Base-by-base conservation (phyloP, 768 basidiomycete species). In the Tephrocybe sp. region DNA sequence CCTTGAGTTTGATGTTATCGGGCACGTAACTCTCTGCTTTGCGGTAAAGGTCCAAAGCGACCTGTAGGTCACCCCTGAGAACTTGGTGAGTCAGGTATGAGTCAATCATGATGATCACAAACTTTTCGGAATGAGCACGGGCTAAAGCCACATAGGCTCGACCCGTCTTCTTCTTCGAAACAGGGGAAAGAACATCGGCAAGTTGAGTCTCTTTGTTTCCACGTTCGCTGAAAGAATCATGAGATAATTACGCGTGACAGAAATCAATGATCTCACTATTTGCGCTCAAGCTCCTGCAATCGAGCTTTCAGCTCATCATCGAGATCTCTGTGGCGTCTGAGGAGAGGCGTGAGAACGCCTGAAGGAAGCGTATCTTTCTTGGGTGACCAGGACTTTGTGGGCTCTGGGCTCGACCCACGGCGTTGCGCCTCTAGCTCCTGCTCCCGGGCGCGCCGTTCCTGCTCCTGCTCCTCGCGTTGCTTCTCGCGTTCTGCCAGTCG, bases 141-240 rank as follows among this genome's bases (percentile, higher is more conserved):
- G 91, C 91, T 20, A 91, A 80, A 19, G 87, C 82, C n/a, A 92
- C 87, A 60, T 90, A 90, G 1, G 89, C 89, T 14, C 87, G 75
- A 2, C 89, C 91, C 0, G 85, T 85, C 70, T 87, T 88, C 77
- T 91, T 91, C 66, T 80, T 83, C 10, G 87, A 87, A 17, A 79
- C 76, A 1, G 87, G 87, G 5, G 86, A 89, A 45, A 89, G 68
- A 5, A 77, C 78, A 58, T 82, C 80, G 6, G 80, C 82, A 14
- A 83, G 72, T 45, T 82, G 78, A 4, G 73, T 65, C 47, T 87
- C 86, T 62, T 82, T 79, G 58, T 72, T 80, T 5, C 79, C 78
- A 49, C 77, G 76, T 60, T 87, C 85, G 57, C 84, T 87, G 60
- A 11, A 5, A 12, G 7, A 12, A 30, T 17, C 17, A 34, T 38